Conservation (phyloP, 495 filamentous ascomycete species). For the Collariella sp. region DNA sequence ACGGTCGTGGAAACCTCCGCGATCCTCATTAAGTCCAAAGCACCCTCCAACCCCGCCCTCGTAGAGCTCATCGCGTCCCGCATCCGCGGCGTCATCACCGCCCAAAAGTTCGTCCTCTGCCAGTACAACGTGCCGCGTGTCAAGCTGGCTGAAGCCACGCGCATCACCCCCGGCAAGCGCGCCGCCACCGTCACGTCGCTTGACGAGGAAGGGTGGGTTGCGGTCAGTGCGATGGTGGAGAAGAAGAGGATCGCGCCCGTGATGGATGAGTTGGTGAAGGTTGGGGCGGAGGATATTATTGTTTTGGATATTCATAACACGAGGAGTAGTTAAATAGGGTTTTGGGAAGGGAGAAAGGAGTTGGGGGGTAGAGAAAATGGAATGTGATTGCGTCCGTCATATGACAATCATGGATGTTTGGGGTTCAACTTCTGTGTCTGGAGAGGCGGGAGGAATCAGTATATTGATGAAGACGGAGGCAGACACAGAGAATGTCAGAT, state of each 20-base stretch:
- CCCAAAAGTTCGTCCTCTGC: constrained; percentile 87
- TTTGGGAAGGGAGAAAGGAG: background rate
- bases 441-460: too few relatives aligned
- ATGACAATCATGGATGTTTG: background rate
- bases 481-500: too few relatives aligned
- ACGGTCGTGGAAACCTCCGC: constrained; percentile 83
- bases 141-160: constrained; percentile 55
- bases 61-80: constrained; percentile 73
- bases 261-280: constrained; percentile 78
- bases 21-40: constrained; percentile 83
- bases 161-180: constrained; percentile 88
- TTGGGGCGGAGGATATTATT: constrained; percentile 82
- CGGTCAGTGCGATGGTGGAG: constrained; percentile 88
- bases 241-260: constrained; percentile 78
- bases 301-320: constrained; percentile 85
- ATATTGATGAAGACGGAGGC: too few relatives aligned
- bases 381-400: background rate
- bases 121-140: constrained; percentile 83
- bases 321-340: constrained; percentile 29
- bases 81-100: constrained; percentile 91
- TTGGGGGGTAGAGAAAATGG: too few relatives aligned
- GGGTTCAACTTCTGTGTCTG: too few relatives aligned
- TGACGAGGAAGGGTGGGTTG: constrained; percentile 86
- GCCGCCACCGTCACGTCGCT: constrained; percentile 83
- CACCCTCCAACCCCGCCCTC: constrained; percentile 67